Base-by-base conservation (phyloP, 495 filamentous ascomycete species). In the Aspergillus saccharolyticus region DNA sequence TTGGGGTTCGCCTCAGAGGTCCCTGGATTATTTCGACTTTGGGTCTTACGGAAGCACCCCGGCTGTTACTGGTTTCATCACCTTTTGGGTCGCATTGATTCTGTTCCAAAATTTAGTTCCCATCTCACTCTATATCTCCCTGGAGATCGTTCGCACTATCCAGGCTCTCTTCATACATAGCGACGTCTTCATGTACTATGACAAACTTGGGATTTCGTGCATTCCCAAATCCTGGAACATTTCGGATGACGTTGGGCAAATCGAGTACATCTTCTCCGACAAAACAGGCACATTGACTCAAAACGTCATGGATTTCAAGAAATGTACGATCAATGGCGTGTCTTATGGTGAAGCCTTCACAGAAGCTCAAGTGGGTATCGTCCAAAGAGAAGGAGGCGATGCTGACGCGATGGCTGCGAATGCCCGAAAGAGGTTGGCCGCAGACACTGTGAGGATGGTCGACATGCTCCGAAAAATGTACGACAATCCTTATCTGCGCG, bases 291-390 rank as follows among this genome's bases (percentile, higher is more conserved):
- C 95, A 4, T 74, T 99, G 62, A 99, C 95, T 6, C 95, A 99
- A 66, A 99, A 99, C 67, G 90, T 97, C 51, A 99, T 99, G 95
- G 95, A 99, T 73, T 99, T 97, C 83, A 97, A 97, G 71, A 99
- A 99, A 67, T 88, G 85, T 57, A 95, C 90, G 17, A 85, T 99
- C 69, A 97, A 97, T 66, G 94, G 95, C 10, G 80, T 91, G 53
- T 83, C 92, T 9, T 99, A 99, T 64, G 95, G 95, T 45, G 95
- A 97, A 73, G 95, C 95, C 0, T 97, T 96, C 66, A 97, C 95
- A 0, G 95, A 99, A 71, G 95, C 95, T 0, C 88, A 95, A 70
- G 86, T 92, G 49, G 95, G 95, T 44, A 92, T 97, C 88, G 89
- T 94, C 70, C 89, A 90, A 70, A 84, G 94, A 39, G 79, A 90